These are phyloP conservation scores for Magnaporthiopsis poae DNA, from an alignment of 2,329 filamentous ascomycete genomes.

Conservation along the genomic window DNA sequence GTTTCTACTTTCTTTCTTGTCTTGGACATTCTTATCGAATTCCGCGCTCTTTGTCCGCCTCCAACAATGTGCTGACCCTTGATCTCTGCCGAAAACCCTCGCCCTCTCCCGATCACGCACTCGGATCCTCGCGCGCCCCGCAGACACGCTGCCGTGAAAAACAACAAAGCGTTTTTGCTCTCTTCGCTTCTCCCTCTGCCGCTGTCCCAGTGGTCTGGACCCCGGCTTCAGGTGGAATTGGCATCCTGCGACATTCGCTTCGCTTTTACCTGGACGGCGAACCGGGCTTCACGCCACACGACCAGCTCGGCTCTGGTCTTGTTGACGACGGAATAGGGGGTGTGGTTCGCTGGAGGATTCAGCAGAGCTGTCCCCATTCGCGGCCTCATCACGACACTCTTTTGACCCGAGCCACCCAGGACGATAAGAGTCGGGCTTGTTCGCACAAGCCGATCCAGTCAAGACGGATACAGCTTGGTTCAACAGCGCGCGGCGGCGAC, in stretches of 20 bases:
- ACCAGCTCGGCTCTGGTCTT: slow-evolving; percentile 4
- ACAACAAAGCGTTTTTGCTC: slow-evolving; percentile 4
- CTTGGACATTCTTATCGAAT: not conserved
- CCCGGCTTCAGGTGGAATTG: not conserved
- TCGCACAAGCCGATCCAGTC: not conserved
- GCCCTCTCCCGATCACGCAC: not conserved
- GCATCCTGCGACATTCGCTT: not conserved
- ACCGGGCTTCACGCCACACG: slow-evolving; percentile 10
- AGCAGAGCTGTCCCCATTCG: slow-evolving; percentile 39
- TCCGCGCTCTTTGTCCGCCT: not conserved
- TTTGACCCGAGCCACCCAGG: not conserved
- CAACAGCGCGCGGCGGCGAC: slow-evolving; percentile 1
- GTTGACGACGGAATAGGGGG: not conserved
- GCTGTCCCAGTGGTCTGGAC: not conserved
- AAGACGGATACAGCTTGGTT: slow-evolving; percentile 1
- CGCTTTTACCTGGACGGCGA: not conserved
- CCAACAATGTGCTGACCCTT: not conserved
- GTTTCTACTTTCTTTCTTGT: not conserved
- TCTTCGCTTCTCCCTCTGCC: not conserved
- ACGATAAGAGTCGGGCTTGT: not conserved
- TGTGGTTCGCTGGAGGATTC: slow-evolving; percentile 29
- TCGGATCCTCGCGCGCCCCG: not conserved
- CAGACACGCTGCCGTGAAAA: slow-evolving; percentile 3
- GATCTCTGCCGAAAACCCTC: not conserved
- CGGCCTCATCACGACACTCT: not conserved